Evolutionary conservation across 1,284 basidiomycete genomes (phyloP).

Genomic region (Kwoniella shivajii): DNA sequence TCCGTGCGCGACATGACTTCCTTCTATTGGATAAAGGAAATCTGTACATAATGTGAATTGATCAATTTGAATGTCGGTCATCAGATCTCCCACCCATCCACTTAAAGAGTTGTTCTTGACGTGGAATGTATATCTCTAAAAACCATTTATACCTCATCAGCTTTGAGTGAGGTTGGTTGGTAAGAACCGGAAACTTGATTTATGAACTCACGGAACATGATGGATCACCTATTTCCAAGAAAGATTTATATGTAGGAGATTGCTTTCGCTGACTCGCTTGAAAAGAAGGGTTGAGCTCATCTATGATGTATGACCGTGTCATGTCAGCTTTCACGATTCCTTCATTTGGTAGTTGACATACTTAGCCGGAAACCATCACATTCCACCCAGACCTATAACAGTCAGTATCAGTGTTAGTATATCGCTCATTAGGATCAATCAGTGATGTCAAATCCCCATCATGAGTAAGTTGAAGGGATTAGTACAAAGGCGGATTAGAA

Average conservation of each 20-base stretch:
- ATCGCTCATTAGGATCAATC: not conserved
- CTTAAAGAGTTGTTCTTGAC: not conserved
- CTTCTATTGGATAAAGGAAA: not conserved
- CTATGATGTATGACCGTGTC: not conserved
- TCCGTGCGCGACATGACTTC: not conserved
- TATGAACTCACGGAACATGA: not conserved
- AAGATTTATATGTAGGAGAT: not conserved
- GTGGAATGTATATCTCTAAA: constrained; percentile 9
- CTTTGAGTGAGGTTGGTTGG: not conserved
- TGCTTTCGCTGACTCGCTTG: not conserved
- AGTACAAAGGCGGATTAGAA: not conserved
- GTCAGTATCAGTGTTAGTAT: not conserved
- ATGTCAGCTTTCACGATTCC: not conserved
- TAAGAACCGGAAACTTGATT: not conserved
- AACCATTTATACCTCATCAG: not conserved
- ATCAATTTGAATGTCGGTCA: constrained; percentile 5
- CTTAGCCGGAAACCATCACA: not conserved
- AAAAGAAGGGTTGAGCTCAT: not conserved
- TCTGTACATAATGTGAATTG: not conserved
- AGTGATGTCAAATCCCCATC: not conserved
- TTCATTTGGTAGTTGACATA: not conserved
- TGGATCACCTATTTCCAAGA: not conserved
- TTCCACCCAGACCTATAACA: constrained; percentile 7
- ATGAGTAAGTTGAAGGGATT: not conserved
- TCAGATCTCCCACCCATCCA: not conserved